Conservation (phyloP, 495 filamentous ascomycete genomes). For the Aspergillus olivimuriae region DNA sequence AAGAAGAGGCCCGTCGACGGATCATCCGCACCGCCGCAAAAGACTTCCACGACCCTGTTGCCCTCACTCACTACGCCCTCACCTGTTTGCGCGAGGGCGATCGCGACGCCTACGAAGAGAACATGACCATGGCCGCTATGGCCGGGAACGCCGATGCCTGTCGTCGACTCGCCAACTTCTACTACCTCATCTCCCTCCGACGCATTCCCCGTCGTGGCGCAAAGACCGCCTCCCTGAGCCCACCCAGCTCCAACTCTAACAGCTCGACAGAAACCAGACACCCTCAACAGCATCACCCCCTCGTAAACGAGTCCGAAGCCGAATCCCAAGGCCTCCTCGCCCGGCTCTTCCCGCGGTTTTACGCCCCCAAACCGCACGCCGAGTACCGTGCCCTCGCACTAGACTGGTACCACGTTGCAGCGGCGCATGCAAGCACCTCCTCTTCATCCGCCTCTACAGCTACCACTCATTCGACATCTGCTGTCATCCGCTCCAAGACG, state of each 20-base stretch:
- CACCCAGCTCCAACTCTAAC: too few relatives aligned
- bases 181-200: slow-evolving; percentile 27
- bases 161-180: slow-evolving; percentile 32
- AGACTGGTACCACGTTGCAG: slow-evolving; percentile 26
- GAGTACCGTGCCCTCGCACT: slow-evolving; percentile 24
- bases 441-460: background rate
- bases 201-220: slow-evolving; percentile 19
- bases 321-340: background rate
- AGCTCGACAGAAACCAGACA: too few relatives aligned
- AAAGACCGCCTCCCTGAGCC: background rate
- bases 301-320: background rate
- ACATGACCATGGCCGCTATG: slow-evolving; percentile 28
- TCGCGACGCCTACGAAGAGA: slow-evolving; percentile 28
- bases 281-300: too few relatives aligned
- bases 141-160: slow-evolving; percentile 22
- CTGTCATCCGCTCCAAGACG: slow-evolving; percentile 4
- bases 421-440: background rate
- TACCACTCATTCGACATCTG: background rate
- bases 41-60: slow-evolving; percentile 26
- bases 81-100: slow-evolving; percentile 17
- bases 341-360: background rate
- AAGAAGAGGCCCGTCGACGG: background rate
- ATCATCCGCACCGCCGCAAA: slow-evolving; percentile 15
- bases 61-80: slow-evolving; percentile 23
- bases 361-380: slow-evolving; percentile 5